Base-by-base conservation (phyloP, 495 filamentous ascomycete genomes). In the Tuber melanosporum region DNA sequence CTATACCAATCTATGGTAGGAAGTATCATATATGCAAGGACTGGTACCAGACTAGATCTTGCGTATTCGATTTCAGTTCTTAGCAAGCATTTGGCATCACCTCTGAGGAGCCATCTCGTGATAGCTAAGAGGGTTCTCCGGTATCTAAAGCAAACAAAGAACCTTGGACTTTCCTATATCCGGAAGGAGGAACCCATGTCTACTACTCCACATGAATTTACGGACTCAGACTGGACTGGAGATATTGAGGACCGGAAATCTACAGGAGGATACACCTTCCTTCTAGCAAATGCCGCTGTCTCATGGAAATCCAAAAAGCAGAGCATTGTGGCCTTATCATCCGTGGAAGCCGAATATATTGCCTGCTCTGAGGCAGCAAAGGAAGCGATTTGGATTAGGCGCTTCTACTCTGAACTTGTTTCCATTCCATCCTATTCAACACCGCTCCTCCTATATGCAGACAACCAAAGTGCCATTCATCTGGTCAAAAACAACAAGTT, bases 361-460 rank as follows among this genome's bases (percentile, higher is more conserved):
- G 73, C 47, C 2, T 75, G 73, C 73, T 75, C 73, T 7, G 42
- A 75, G 5, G 73, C 52, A 1, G 41, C 26, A 14, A n/a, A 43
- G 3, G 52, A 71, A 22, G 36, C 32, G 32, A 32, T 32, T 32
- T 32, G 32, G 32, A 32, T 32, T 32, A 32, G 32, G 32, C 32
- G 32, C 32, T 1, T 32, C 1, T 32, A 32, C 32, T 32, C 32
- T 1, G 32, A 32, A 32, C 32, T 32, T 32, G 32, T 32, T 32
- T 32, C 32, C 32, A 32, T 32, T 32, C 32, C 32, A 32, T 32
- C 32, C 32, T 32, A 32, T 32, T 32, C 32, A 1, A 0, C 1
- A 32, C 32, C 32, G 32, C 32, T 32, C 0, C 1, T 32, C 32
- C 32, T 32, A 0, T 32, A 32, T 1, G 32, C 32, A 0, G 32